Conservation (phyloP, 306 rosid genomes). For the Albizia julibrissin region DNA sequence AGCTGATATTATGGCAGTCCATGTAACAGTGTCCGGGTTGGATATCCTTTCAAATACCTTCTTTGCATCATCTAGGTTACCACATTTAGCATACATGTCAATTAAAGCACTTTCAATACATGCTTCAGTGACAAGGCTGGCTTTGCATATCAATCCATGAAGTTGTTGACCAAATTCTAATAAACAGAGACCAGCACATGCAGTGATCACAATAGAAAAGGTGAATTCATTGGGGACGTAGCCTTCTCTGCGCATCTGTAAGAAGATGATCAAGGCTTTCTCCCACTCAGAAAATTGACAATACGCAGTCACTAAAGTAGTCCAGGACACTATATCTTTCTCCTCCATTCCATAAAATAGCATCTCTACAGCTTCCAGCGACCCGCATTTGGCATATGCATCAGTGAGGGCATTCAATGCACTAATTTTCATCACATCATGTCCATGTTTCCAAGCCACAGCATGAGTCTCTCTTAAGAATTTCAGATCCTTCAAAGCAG, state of each 20-base stretch:
- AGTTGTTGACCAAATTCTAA: conserved; percentile 67
- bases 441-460: conserved; percentile 55
- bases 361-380: conserved; percentile 57
- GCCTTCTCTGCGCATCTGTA: conserved; percentile 58
- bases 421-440: conserved; percentile 42
- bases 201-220: conserved; percentile 62
- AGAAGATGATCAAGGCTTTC: conserved; percentile 62
- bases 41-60: conserved; percentile 54
- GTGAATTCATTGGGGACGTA: conserved; percentile 66
- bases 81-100: conserved; percentile 77
- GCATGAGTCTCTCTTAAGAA: conserved; percentile 50
- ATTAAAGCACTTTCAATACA: conserved; percentile 73
- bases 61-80: conserved; percentile 48
- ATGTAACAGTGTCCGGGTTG: conserved; percentile 65
- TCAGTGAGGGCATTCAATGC: conserved; percentile 62
- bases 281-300: conserved; percentile 67
- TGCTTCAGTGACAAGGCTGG: conserved; percentile 49
- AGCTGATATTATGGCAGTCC: conserved; percentile 77
- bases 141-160: conserved; percentile 67
- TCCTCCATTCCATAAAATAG: conserved; percentile 58
- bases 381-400: conserved; percentile 65
- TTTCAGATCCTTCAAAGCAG: conserved; percentile 48
- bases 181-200: conserved; percentile 64
- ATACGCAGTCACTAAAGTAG: conserved; percentile 64
- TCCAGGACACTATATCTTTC: conserved; percentile 82